phyloP scores from a whole-genome alignment of 768 basidiomycete genomes.

The Pulveroboletus sp. region DNA sequence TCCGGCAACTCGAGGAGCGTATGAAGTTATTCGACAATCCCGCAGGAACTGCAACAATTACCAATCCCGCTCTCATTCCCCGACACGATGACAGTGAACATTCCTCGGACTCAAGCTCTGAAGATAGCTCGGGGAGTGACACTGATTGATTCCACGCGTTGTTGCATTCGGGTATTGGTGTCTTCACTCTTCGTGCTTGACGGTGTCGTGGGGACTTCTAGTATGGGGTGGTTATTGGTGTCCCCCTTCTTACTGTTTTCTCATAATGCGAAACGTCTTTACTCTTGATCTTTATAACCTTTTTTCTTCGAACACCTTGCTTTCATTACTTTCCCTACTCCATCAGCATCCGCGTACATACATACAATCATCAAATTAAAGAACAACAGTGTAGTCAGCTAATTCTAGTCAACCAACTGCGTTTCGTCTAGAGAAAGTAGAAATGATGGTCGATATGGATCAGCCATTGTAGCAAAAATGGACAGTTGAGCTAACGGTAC shows the following conservation, averaged over 20 bases:
- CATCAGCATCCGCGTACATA: conserved; percentile 36
- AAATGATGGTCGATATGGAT: too few relatives aligned
- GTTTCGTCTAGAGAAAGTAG: conserved; percentile 23
- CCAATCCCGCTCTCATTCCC: conserved; percentile 34
- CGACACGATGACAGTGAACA: conserved; percentile 57
- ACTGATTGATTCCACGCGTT: conserved; percentile 54
- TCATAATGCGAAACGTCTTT: conserved; percentile 25
- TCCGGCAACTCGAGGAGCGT: conserved; percentile 83
- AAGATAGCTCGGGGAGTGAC: conserved; percentile 79
- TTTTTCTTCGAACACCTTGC: conserved; percentile 23
- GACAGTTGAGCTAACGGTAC: too few relatives aligned
- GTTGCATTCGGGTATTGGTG: conserved; percentile 12
- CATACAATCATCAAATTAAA: conserved; percentile 41
- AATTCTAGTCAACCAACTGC: conserved; percentile 31
- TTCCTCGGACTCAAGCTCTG: conserved; percentile 77
- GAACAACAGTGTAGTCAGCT: conserved; percentile 51
- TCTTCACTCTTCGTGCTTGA: conserved; percentile 12
- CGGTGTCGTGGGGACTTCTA: conserved; percentile 25
- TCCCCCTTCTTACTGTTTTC: conserved; percentile 25
- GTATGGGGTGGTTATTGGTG: conserved; percentile 11
- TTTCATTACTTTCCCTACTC: conserved; percentile 23
- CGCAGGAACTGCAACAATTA: conserved; percentile 35
- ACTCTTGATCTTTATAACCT: conserved; percentile 38
- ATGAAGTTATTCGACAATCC: conserved; percentile 78
- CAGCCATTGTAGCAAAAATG: too few relatives aligned